Conservation (phyloP, 139 green algal species). For the Yamagishiella unicocca region DNA sequence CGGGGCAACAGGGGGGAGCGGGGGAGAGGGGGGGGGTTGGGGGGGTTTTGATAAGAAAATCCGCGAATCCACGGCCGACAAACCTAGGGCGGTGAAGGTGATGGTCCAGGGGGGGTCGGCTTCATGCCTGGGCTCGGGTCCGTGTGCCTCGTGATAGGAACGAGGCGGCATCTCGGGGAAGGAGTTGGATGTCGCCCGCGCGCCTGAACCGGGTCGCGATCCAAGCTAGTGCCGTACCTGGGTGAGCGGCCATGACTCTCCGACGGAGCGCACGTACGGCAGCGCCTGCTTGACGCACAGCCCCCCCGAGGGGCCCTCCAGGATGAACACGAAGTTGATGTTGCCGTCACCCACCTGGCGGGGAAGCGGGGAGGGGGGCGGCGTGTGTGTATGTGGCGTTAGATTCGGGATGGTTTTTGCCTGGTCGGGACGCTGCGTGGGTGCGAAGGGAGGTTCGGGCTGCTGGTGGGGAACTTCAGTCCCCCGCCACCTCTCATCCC, state of each 20-base stretch:
- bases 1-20: background rate
- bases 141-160: too few relatives aligned
- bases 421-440: too few relatives aligned
- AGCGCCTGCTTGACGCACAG: constrained; percentile 93
- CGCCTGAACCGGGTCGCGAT: too few relatives aligned
- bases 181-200: too few relatives aligned
- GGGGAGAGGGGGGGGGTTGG: background rate
- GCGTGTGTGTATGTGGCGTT: too few relatives aligned
- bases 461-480: background rate
- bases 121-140: too few relatives aligned
- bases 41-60: too few relatives aligned
- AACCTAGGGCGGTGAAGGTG: too few relatives aligned
- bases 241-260: constrained; percentile 93
- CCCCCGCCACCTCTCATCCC: background rate
- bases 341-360: constrained; percentile 97
- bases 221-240: constrained; percentile 68
- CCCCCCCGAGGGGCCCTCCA: constrained; percentile 82
- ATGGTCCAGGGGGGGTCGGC: too few relatives aligned
- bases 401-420: too few relatives aligned
- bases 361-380: background rate
- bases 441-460: background rate
- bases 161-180: too few relatives aligned
- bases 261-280: constrained; percentile 94
- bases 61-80: too few relatives aligned
- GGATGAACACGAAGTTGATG: constrained; percentile 99